Conservation (phyloP, 78 protist genomes). For the Salpingoeca rosetta region DNA sequence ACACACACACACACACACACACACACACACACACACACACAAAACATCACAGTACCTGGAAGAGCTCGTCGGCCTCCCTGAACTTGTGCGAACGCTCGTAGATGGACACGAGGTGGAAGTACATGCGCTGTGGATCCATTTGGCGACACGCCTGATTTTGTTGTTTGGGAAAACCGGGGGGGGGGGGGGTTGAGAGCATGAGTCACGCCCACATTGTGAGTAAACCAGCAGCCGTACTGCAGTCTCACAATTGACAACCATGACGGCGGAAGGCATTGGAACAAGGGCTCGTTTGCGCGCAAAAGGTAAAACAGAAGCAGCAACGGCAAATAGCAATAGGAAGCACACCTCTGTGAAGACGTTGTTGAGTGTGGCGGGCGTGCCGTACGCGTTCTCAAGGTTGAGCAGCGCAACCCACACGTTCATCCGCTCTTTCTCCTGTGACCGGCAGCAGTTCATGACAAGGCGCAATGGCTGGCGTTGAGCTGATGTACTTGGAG, state of each 20-base stretch:
- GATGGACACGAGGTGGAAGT: constrained; percentile 28
- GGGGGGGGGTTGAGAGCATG: not conserved
- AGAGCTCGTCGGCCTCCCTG: not conserved
- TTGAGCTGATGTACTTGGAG: not conserved
- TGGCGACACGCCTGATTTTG: not conserved
- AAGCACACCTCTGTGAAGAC: constrained; percentile 23
- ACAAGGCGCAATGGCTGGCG: not conserved
- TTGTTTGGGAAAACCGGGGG: not conserved
- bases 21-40: not conserved
- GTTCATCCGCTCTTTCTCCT: constrained; percentile 70
- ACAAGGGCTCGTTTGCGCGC: too few species aligned
- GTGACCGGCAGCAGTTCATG: constrained; percentile 22
- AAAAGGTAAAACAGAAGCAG: too few species aligned
- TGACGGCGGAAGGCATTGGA: too few species aligned
- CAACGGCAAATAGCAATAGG: too few species aligned
- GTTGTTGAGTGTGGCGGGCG: constrained; percentile 20
- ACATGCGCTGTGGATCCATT: constrained; percentile 22
- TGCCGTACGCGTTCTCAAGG: constrained; percentile 76
- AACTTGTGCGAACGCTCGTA: not conserved
- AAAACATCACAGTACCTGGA: not conserved
- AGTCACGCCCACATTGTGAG: not conserved
- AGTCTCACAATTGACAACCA: too few species aligned
- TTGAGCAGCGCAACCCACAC: constrained; percentile 86
- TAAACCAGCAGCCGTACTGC: too few species aligned
- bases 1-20: not conserved